These are phyloP conservation scores for Trichophyton schoenleinii DNA, from an alignment of 2,329 filamentous ascomycete genomes.

Conservation along the genomic window DNA sequence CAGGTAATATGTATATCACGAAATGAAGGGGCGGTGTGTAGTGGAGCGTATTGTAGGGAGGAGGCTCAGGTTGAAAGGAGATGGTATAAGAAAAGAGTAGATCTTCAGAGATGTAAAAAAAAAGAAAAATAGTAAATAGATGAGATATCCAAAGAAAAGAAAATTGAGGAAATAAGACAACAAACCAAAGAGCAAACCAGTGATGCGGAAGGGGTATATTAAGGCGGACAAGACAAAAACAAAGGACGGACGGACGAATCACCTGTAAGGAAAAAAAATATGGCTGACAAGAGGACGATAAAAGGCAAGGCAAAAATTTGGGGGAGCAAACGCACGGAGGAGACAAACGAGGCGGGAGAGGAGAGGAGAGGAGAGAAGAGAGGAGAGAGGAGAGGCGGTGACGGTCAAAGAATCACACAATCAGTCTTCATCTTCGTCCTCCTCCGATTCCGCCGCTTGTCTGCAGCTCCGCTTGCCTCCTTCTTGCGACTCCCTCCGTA, in stretches of 20 bases:
- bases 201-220: slow-evolving; percentile 3
- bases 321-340: too few species aligned
- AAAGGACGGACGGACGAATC: background rate
- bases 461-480: slow-evolving; percentile 22
- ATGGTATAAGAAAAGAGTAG: background rate
- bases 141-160: background rate
- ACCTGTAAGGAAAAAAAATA: background rate
- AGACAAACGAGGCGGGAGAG: background rate
- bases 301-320: too few species aligned
- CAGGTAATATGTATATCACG: background rate
- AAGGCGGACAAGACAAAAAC: slow-evolving; percentile 5
- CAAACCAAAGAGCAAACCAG: background rate
- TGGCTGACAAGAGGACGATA: background rate
- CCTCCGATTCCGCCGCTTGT: slow-evolving; percentile 20
- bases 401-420: slow-evolving; percentile 28
- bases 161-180: background rate
- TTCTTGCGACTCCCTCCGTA: slow-evolving; percentile 21
- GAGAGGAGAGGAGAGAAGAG: background rate
- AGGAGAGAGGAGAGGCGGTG: background rate
- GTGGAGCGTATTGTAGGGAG: background rate
- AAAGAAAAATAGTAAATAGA: background rate
- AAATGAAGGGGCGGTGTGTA: background rate
- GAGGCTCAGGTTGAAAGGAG: background rate
- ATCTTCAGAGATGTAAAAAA: background rate
- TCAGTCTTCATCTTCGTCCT: slow-evolving; percentile 13